A percentile compares a stretch with the other conserved stretches of the same genome.
Evolutionary conservation across 257 asterid species (phyloP).

Genomic region (Solanum rostratum): DNA sequence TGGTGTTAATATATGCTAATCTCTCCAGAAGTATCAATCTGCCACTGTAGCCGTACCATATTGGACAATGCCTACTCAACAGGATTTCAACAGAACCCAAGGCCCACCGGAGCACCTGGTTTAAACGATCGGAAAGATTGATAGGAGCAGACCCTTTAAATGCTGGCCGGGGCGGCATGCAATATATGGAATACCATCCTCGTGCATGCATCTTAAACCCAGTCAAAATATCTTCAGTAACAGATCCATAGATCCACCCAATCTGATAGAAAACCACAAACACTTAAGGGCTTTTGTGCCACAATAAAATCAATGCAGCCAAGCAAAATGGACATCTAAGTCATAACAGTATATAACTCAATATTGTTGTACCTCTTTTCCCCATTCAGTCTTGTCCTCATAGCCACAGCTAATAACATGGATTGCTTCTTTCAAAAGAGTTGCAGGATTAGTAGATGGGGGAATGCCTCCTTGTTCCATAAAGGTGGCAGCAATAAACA

Average conservation of each 20-base stretch:
- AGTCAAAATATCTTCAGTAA: conserved; percentile 87
- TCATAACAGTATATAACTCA: background rate
- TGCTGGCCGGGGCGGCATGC: conserved; percentile 88
- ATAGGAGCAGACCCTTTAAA: conserved; percentile 95
- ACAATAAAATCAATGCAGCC: background rate
- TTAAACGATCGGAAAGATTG: conserved; percentile 87
- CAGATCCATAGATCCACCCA: conserved; percentile 96
- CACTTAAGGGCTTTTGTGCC: background rate
- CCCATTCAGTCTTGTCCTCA: conserved; percentile 97
- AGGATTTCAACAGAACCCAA: conserved; percentile 83
- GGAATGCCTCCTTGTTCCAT: conserved; percentile 95
- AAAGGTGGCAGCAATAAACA: conserved; percentile 85
- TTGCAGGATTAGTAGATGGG: conserved; percentile 63
- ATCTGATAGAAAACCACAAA: conserved; percentile 27
- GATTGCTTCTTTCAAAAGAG: conserved; percentile 89
- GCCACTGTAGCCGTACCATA: conserved; percentile 85
- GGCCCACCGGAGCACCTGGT: conserved; percentile 98
- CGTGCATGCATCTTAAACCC: conserved; percentile 94
- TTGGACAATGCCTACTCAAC: conserved; percentile 85
- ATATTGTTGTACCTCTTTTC: conserved; percentile 60
- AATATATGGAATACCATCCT: conserved; percentile 83
- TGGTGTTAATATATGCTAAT: conserved; percentile 76
- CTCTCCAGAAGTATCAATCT: conserved; percentile 59
- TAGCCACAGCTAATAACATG: conserved; percentile 97
- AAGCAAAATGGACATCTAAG: background rate